Evolutionary conservation across 2,329 filamentous ascomycete genomes (phyloP), one percentile per base, ranked within the genome.

Genomic region (Stagonosporopsis rhizophila): DNA sequence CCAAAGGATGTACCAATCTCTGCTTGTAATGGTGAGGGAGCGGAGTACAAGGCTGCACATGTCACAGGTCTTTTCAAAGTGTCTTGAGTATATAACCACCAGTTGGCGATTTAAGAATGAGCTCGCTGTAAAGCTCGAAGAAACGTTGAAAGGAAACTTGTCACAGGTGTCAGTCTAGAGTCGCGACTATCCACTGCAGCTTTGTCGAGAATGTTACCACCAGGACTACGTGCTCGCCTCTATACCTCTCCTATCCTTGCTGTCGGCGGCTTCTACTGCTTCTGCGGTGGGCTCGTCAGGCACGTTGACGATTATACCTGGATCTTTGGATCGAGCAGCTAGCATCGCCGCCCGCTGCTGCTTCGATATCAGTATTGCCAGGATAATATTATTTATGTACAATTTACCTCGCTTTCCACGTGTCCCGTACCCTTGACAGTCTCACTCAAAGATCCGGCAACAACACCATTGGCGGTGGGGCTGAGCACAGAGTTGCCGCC

Each of bases 301-400:
- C 12, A 81, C 66, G 63, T 81, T 77, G 5, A 80, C 78, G 39
- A 82, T 69, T 1, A 82, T 79, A 20, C 78, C 75, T 0, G 79
- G 77, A 55, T 81, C 78, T 38, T 70, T 71, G 22, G 75, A 72
- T 3, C 78, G 68, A 9, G 68, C 65, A 0, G 72, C 65, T 1
- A 79, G 69, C 14, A 79, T 69, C 5, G 71, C 67, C 2, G 71
- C 72, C 28, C 78, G 68, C 59, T 75, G 76, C 77, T 79, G 51
- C 23, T 22, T 8, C 2, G 9, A 6, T 14, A 38, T 64, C 41
- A 65, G 49, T 39, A 20, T 12, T 30, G 27, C n/a, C 7, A 2
- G 30, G 22, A 22, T 12, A 11, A 15, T 4, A 17, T 6, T 11
- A 25, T 17, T 3, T 22, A 22, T 17, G 7, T 7, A 11, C 12